Conservation (phyloP, 495 filamentous ascomycete species). For the Hamigera avellanea region DNA sequence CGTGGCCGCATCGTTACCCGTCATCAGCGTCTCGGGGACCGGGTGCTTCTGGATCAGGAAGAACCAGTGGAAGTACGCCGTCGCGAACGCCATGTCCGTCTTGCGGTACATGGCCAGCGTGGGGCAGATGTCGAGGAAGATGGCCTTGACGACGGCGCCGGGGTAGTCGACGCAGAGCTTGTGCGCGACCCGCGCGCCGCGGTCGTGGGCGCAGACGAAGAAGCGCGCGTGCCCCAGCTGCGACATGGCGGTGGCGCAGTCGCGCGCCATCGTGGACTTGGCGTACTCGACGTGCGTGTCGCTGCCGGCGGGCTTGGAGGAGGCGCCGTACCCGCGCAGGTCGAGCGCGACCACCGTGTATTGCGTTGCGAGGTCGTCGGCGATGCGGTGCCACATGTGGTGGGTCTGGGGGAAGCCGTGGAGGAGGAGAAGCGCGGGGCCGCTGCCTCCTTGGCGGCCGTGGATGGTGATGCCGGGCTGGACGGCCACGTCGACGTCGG, state of each 20-base stretch:
- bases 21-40: conserved; percentile 23
- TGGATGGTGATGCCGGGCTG: conserved; percentile 15
- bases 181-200: conserved; percentile 30
- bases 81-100: conserved; percentile 18
- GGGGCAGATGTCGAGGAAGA: conserved; percentile 28
- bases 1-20: conserved; percentile 8
- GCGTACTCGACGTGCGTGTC: conserved; percentile 12
- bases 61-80: conserved; percentile 32
- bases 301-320: conserved; percentile 20
- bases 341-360: conserved; percentile 24
- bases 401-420: conserved; percentile 28
- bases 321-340: conserved; percentile 28
- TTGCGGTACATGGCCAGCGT: conserved; percentile 24
- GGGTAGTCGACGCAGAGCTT: conserved; percentile 25
- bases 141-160: conserved; percentile 11
- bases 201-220: conserved; percentile 23
- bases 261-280: conserved; percentile 23
- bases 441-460: conserved; percentile 11
- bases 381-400: conserved; percentile 25
- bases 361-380: conserved; percentile 10
- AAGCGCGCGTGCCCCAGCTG: conserved; percentile 13
- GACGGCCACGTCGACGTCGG: too few species aligned
- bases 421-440: conserved; percentile 26
- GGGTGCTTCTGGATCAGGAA: conserved; percentile 26
- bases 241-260: conserved; percentile 21